A percentile compares a stretch with the other conserved stretches of the same genome.
Conservation (phyloP, 495 filamentous ascomycete species). For the Neurospora africana region DNA sequence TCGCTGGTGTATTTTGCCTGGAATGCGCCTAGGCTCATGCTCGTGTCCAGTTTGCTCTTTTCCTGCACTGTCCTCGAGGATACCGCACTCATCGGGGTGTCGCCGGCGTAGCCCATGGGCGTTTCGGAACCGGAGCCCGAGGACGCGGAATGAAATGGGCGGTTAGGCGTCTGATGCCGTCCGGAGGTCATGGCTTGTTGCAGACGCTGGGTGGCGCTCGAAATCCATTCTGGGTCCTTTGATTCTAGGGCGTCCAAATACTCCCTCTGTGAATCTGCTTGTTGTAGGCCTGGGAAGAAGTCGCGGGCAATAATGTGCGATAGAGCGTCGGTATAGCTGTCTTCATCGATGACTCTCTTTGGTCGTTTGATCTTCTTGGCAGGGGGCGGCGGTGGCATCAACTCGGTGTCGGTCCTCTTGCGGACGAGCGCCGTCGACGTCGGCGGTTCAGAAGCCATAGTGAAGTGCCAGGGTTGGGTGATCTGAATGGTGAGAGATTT, state of each 20-base stretch:
- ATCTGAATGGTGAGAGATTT: background rate
- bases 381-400: conserved; percentile 87
- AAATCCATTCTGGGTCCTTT: conserved; percentile 74
- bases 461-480: background rate
- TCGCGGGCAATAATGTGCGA: conserved; percentile 94
- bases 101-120: conserved; percentile 45
- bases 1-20: conserved; percentile 92
- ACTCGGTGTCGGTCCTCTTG: conserved; percentile 52
- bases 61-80: conserved; percentile 27
- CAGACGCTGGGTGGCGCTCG: conserved; percentile 61
- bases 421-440: conserved; percentile 45
- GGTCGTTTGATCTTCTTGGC: conserved; percentile 90
- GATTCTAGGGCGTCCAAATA: conserved; percentile 87
- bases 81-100: conserved; percentile 55
- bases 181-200: conserved; percentile 75
- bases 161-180: conserved; percentile 34
- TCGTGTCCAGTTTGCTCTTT: conserved; percentile 58
- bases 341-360: conserved; percentile 82
- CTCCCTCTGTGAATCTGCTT: conserved; percentile 77
- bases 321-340: conserved; percentile 79
- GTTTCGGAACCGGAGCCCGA: conserved; percentile 30
- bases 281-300: conserved; percentile 88
- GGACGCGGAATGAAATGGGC: conserved; percentile 15
- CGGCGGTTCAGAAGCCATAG: conserved; percentile 21
- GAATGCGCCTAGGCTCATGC: conserved; percentile 72